These are phyloP conservation scores for Pleurotus pulmonarius DNA, from an alignment of 768 basidiomycete species.

Conservation along the genomic window DNA sequence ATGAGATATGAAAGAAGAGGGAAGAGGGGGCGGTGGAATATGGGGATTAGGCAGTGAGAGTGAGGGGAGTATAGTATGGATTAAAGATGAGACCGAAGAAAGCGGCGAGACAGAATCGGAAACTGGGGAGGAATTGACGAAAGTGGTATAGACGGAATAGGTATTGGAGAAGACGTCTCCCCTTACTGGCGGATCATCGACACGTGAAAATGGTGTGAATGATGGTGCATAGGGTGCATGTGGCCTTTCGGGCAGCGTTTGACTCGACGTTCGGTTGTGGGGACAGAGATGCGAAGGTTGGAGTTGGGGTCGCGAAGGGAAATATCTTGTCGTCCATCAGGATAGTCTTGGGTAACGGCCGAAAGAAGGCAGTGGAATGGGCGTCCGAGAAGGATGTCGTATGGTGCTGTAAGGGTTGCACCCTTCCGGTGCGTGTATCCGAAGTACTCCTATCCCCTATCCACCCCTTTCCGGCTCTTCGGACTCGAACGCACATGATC, in stretches of 20 bases:
- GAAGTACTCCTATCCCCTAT: too few species aligned
- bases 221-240: too few species aligned
- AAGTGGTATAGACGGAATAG: too few species aligned
- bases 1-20: neutral
- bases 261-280: too few species aligned
- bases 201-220: neutral
- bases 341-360: neutral
- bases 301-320: neutral
- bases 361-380: slow-evolving; percentile 12
- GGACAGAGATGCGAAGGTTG: too few species aligned
- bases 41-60: neutral
- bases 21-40: neutral
- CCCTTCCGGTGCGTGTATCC: too few species aligned
- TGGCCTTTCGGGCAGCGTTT: too few species aligned
- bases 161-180: neutral
- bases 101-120: too few species aligned
- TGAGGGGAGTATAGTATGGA: neutral
- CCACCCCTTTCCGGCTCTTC: too few species aligned
- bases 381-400: slow-evolving; percentile 17
- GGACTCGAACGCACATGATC: too few species aligned
- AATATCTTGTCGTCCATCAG: neutral
- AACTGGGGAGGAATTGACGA: too few species aligned
- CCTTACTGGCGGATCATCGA: slow-evolving; percentile 3
- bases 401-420: too few species aligned
- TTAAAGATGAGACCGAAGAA: neutral